These are phyloP conservation scores for Melastoma malabathricum DNA, from an alignment of 345 rosid species.

Conservation along the genomic window DNA sequence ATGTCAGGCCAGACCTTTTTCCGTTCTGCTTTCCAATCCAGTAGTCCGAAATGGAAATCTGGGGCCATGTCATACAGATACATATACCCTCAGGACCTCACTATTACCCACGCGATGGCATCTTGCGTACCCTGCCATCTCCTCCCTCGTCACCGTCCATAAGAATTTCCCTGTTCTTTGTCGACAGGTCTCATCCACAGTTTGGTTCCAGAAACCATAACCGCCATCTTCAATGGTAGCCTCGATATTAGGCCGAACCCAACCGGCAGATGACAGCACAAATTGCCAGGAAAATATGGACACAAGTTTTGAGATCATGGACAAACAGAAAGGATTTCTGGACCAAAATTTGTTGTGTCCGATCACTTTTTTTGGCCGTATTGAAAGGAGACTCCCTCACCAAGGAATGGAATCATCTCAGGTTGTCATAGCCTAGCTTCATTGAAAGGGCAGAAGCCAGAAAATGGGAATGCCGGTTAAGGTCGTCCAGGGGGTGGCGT, in stretches of 20 bases:
- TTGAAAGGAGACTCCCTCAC: neutral
- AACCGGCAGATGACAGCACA: slow-evolving; percentile 37
- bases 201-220: slow-evolving; percentile 6
- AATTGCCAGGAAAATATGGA: slow-evolving; percentile 63
- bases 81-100: slow-evolving; percentile 40
- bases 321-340: slow-evolving; percentile 42
- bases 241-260: slow-evolving; percentile 19
- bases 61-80: slow-evolving; percentile 86
- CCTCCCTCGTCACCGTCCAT: slow-evolving; percentile 18
- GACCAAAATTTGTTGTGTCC: slow-evolving; percentile 18
- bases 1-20: slow-evolving; percentile 72
- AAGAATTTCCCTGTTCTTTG: slow-evolving; percentile 16
- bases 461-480: too few relatives aligned
- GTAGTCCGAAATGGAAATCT: slow-evolving; percentile 74
- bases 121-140: too few relatives aligned
- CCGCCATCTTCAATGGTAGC: slow-evolving; percentile 18
- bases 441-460: too few relatives aligned
- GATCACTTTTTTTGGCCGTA: slow-evolving; percentile 46
- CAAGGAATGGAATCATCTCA: neutral
- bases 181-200: slow-evolving; percentile 11
- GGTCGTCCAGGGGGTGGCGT: too few relatives aligned
- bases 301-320: slow-evolving; percentile 24
- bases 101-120: slow-evolving; percentile 6
- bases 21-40: slow-evolving; percentile 55
- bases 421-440: too few relatives aligned